Percentiles rank a stretch among this genome's conserved stretches.
Evolutionary conservation across 352 stramenopile species (phyloP).

Genomic region (Pythium coloratum): DNA sequence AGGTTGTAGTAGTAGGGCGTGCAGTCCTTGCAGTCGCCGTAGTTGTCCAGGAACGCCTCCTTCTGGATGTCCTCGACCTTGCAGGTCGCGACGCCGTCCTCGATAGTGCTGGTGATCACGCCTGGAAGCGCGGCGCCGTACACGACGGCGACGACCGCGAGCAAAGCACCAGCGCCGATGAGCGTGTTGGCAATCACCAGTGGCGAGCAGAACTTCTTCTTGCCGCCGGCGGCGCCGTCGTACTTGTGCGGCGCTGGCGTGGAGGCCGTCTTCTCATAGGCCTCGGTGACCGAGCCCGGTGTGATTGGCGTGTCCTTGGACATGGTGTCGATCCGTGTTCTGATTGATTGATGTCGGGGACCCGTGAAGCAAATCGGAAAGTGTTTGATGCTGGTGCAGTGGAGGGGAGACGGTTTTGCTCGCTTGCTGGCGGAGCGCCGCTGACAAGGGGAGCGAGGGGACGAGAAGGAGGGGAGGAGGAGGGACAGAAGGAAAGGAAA

Average conservation of each 20-base stretch:
- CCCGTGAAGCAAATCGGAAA: not conserved
- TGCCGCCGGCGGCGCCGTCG: not conserved
- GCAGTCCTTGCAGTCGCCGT: slow-evolving; percentile 77
- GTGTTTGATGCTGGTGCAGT: not conserved
- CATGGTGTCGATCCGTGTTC: not conserved
- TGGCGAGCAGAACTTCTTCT: slow-evolving; percentile 15
- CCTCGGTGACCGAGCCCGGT: slow-evolving; percentile 25
- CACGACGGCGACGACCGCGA: slow-evolving; percentile 45
- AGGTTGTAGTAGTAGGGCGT: slow-evolving; percentile 72
- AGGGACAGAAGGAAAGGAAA: not conserved
- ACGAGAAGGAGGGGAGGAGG: not conserved
- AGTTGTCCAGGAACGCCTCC: slow-evolving; percentile 48
- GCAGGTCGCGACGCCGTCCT: slow-evolving; percentile 48
- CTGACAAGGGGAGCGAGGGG: not conserved
- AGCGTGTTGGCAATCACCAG: slow-evolving; percentile 33
- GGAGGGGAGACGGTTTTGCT: not conserved
- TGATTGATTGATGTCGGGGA: not conserved
- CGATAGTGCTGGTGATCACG: slow-evolving; percentile 40
- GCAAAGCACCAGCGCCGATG: slow-evolving; percentile 36
- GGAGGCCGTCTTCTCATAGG: slow-evolving; percentile 25
- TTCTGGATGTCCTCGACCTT: slow-evolving; percentile 38
- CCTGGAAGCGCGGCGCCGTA: slow-evolving; percentile 53
- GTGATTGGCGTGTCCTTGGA: slow-evolving; percentile 3
- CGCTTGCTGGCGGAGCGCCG: too few relatives aligned
- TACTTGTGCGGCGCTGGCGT: slow-evolving; percentile 8